Base-by-base conservation (phyloP, 2,329 filamentous ascomycete genomes). In the Trichoderma atroviride region DNA sequence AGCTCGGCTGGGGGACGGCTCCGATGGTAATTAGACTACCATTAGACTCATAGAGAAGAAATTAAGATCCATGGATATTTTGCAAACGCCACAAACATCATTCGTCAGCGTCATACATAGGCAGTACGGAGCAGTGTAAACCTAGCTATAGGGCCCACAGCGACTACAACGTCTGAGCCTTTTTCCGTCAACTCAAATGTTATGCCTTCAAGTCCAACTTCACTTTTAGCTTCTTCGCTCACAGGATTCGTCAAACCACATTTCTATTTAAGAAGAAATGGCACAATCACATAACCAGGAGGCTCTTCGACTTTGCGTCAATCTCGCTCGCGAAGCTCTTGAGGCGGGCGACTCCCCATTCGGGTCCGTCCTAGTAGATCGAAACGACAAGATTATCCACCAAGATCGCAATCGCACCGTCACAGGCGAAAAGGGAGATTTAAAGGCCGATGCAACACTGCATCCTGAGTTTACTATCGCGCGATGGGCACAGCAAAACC, bases 391-490 rank as follows among this genome's bases (percentile, higher is more conserved):
- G 14, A 72, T 79, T 43, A 73, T 79, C 19, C 72, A 78, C 35
- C 70, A 74, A 27, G 79, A 81, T 66, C 78, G 78, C 67, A 81
- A 81, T 70, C 78, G 79, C 63, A 75, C 71, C 33, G 71, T 74
- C 19, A 80, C 78, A 1, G 78, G 77, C 31, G 63, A 72, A 10
- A 61, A 73, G 1, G 72, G 72, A 7, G 74, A 77, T 62, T 68
- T 70, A 5, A 74, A 71, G 31, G 70, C 75, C 5, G 79, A 80
- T 60, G 72, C 75, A 7, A 80, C 78, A 0, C 72, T 79, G 7
- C 79, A 81, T 37, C 79, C 79, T 0, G 79, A 81, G 40, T 76
- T 80, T 69, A 78, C 76, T 14, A 74, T 81, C n/a, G 79, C 78
- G 4, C 74, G 69, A 3, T 81, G 79, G 79, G 79, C 79, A 13